Evolutionary conservation across 2,329 filamentous ascomycete genomes (phyloP).

Genomic region (Trichoderma citrinoviride): DNA sequence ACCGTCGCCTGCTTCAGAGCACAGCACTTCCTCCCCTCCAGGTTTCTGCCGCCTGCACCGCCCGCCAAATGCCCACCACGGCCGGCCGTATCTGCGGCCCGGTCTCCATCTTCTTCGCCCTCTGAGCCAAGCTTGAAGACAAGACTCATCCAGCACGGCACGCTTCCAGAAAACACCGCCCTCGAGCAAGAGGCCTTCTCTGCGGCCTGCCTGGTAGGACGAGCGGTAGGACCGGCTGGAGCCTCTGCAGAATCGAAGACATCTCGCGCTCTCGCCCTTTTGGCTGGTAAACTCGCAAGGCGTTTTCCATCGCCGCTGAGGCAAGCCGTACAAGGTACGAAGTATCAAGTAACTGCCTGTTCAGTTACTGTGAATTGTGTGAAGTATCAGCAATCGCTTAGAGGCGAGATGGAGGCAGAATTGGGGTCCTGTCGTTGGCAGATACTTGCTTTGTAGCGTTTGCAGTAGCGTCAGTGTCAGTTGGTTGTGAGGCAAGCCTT

Average conservation of each 20-base stretch:
- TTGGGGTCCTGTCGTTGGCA: too few species aligned
- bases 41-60: constrained; percentile 3
- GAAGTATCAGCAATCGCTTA: neutral
- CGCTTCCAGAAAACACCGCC: constrained; percentile 20
- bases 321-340: too few species aligned
- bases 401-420: neutral
- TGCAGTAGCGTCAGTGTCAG: neutral
- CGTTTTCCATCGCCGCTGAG: neutral
- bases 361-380: neutral
- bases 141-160: neutral
- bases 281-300: constrained; percentile 7
- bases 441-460: too few species aligned
- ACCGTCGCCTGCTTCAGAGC: neutral
- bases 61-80: constrained; percentile 9
- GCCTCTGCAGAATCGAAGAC: neutral
- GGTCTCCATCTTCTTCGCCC: constrained; percentile 3
- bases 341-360: too few species aligned
- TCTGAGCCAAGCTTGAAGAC: neutral
- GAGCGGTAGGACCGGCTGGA: neutral
- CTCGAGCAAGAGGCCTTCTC: constrained; percentile 5
- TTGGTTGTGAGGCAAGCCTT: neutral
- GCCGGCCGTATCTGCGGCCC: constrained; percentile 24
- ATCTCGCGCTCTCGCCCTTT: neutral
- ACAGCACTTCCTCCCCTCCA: neutral
- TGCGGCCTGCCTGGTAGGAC: constrained; percentile 6